Base-by-base conservation (phyloP, 495 filamentous ascomycete genomes). In the Xylaria nigripes region DNA sequence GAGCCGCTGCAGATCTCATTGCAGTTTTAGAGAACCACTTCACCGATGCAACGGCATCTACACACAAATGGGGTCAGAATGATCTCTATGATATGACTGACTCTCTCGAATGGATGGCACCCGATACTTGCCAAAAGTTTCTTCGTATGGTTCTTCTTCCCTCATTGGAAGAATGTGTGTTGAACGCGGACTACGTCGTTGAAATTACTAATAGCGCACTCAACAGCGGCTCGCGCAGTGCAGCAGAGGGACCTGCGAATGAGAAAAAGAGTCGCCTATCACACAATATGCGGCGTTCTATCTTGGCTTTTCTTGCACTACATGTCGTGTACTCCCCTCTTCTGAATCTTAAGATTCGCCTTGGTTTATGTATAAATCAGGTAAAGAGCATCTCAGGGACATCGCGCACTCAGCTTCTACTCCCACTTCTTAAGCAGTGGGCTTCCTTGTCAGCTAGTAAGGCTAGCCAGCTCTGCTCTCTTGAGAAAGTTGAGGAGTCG, bases 141-240 rank as follows among this genome's bases (percentile, higher is more conserved):
- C 57, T 95, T 7, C 69, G 77, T 16, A 78, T 76, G 18, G 70
- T 85, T 22, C 66, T 96, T 29, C 62, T 87, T 21, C 85, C 86
- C 2, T 79, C 73, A 5, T 62, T 96, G 16, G 90, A 96, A 62
- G 91, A 95, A 67, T 91, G 84, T 60, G 76, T 89, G 9, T 71
- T 95, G 18, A 90, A 96, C 63, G 69, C 78, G 5, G 78, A 72
- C 30, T 77, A 90, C 40, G 70, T 92, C 22, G 69, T 74, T 9
- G 76, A 75, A 19, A 73, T 78, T 7, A 61, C 94, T n/a, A 78
- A 78, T 46, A 74, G 72, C 44, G 68, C 72, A 1, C 58, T 90
- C 21, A 76, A 83, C 43, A 73, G 78, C 47, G 64, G 70, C 25
- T 62, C 67, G 29, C 59, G 61, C 48, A 49, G 53, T 51, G 36